Evolutionary conservation across 2,329 filamentous ascomycete species (phyloP).

Genomic region (Colletotrichum sp.): DNA sequence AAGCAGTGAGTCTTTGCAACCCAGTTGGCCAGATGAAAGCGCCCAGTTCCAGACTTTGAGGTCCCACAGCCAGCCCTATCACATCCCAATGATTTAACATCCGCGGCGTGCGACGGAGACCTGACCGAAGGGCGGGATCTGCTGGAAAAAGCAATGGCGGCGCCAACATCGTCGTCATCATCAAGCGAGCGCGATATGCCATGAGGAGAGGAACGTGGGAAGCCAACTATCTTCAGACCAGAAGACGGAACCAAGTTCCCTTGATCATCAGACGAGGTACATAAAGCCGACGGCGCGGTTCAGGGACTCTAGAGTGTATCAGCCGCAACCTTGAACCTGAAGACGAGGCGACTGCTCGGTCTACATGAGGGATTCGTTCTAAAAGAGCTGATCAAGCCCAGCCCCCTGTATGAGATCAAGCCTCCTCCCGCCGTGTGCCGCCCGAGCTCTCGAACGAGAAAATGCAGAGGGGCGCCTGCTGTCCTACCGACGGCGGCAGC

Average conservation of each 20-base stretch:
- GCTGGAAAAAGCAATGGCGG: neutral
- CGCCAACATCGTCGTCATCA: neutral
- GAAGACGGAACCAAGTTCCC: neutral
- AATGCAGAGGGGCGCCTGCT: neutral
- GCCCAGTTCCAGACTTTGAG: neutral
- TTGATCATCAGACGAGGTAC: neutral
- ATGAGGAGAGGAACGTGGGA: neutral
- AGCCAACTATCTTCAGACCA: neutral
- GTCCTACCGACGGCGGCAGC: neutral
- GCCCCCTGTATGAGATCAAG: neutral
- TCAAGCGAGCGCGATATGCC: neutral
- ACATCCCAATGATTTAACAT: neutral
- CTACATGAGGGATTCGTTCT: neutral
- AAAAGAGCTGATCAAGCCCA: neutral
- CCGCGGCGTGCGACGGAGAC: neutral
- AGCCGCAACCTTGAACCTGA: neutral
- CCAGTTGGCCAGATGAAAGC: neutral
- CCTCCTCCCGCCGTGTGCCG: neutral
- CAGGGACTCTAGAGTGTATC: neutral
- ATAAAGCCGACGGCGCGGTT: neutral
- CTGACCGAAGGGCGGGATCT: neutral
- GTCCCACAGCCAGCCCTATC: slow-evolving; percentile 6
- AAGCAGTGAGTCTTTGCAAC: neutral
- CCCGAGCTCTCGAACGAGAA: neutral
- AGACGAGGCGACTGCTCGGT: neutral